phyloP scores from a whole-genome alignment of 2,329 filamentous ascomycete species.

The Diaporthe amygdali region DNA sequence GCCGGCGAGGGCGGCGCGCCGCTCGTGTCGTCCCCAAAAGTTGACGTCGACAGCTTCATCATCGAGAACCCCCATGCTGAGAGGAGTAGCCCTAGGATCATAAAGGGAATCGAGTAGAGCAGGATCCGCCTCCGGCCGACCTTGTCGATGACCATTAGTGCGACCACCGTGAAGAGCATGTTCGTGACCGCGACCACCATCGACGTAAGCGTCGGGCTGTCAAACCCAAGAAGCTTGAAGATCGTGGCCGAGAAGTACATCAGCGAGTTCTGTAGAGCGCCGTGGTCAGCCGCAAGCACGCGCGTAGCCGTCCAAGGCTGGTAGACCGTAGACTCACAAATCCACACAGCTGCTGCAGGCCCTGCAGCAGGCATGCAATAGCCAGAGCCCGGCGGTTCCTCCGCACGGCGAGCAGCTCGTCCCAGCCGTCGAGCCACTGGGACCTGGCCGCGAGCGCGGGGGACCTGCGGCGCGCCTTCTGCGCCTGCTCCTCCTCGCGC shows the following conservation, averaged over 20 bases:
- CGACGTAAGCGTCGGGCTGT: constrained; percentile 78
- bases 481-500: constrained; percentile 66
- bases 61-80: constrained; percentile 76
- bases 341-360: constrained; percentile 85
- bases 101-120: constrained; percentile 82
- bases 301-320: not conserved
- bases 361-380: constrained; percentile 88
- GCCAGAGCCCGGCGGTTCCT: constrained; percentile 77
- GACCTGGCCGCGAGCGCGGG: constrained; percentile 29
- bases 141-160: constrained; percentile 77
- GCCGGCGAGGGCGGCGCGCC: constrained; percentile 27
- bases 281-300: constrained; percentile 9
- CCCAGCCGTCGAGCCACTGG: constrained; percentile 51
- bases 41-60: constrained; percentile 51
- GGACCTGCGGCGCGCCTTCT: constrained; percentile 48
- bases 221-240: constrained; percentile 78
- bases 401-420: constrained; percentile 59
- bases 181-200: constrained; percentile 82
- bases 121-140: constrained; percentile 82
- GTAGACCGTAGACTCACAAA: constrained; percentile 60
- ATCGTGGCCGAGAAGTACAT: constrained; percentile 93
- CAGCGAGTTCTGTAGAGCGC: constrained; percentile 69
- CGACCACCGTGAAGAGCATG: constrained; percentile 78
- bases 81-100: constrained; percentile 74
- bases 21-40: not conserved